Base-by-base conservation (phyloP, 495 filamentous ascomycete species). In the Cenococcum geophilum region DNA sequence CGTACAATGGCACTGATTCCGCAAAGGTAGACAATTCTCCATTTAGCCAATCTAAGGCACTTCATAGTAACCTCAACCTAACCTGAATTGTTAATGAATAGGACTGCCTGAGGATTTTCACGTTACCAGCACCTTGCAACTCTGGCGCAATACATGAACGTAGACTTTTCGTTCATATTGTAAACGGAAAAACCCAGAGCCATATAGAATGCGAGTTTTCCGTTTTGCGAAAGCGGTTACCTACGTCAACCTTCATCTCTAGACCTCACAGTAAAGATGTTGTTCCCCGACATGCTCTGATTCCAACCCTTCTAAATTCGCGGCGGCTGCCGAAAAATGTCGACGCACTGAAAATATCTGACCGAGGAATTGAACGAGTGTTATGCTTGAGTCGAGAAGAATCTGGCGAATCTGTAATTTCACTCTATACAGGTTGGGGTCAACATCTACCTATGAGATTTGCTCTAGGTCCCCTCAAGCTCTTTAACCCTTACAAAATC, bases 161-260 rank as follows among this genome's bases (percentile, higher is more conserved):
- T 32, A 59, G 42, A 20, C 21, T 68, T 5, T 57, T 55, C 48
- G 16, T 68, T 4, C 64, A 68, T 36, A 59, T 68, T 10, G 23
- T 60, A 32, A 58, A 68, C 27, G 34, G 50, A 4, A 43, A 58
- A 20, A 21, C 61, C 16, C 50, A 49, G 25, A 48, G 51, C 22
- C 66, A 62, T 1, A 42, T 68, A 4, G 62, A 65, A 48, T 65
- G 61, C 36, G 66, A 68, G 35, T 25, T 68, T 20, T 50, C 66
- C 9, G 53, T 68, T 20, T 56, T 62, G 4, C 58, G 66, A 14
- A 68, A 65, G 55, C 57, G 66, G 6, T 59, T 67, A 3, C 34
- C 66, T 5, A 45, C 56, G 10, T 34, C 66, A 5, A 40, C 36
- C 27, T 68, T 54, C 1, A 59, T 59, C 9, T 36, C 62, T 10